phyloP scores from a whole-genome alignment of 2,329 filamentous ascomycete genomes.

The Fusarium sp. region DNA sequence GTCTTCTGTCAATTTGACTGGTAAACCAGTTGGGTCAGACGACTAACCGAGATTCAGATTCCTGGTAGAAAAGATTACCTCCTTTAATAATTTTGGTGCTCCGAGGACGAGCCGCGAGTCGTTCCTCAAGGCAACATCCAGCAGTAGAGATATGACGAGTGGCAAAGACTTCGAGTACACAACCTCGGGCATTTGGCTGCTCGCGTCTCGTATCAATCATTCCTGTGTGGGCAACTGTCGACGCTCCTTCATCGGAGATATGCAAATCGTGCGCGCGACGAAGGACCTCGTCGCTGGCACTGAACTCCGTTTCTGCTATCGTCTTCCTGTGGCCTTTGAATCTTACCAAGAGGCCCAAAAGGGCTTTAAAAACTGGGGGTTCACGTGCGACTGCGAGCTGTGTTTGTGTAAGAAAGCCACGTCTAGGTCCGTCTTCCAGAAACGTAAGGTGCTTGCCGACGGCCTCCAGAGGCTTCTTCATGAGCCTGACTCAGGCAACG shows the following conservation, averaged over 20 bases:
- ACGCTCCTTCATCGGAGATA: slow-evolving; percentile 6
- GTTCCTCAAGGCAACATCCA: not conserved
- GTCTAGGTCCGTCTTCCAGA: not conserved
- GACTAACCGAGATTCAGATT: not conserved
- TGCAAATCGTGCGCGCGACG: slow-evolving; percentile 7
- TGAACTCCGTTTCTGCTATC: not conserved
- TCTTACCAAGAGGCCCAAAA: slow-evolving; percentile 3
- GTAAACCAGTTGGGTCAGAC: fast-evolving
- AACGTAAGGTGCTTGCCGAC: not conserved
- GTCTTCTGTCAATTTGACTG: not conserved
- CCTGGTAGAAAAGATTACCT: not conserved
- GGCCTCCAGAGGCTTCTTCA: not conserved
- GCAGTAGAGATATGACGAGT: not conserved
- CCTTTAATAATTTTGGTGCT: not conserved
- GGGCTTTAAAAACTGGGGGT: not conserved
- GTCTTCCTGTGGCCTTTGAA: not conserved
- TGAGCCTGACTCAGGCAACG: not conserved
- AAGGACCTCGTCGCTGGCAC: not conserved
- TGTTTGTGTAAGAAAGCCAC: not conserved
- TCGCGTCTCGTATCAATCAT: slow-evolving; percentile 7
- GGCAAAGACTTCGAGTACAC: not conserved
- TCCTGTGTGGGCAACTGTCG: slow-evolving; percentile 4
- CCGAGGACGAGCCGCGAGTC: not conserved
- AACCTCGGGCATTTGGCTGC: not conserved
- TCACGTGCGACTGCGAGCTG: not conserved